Evolutionary conservation across 179 eudicot genomes (phyloP), one percentile per base, ranked within the genome.

Genomic region (Heliamphora pulchella): DNA sequence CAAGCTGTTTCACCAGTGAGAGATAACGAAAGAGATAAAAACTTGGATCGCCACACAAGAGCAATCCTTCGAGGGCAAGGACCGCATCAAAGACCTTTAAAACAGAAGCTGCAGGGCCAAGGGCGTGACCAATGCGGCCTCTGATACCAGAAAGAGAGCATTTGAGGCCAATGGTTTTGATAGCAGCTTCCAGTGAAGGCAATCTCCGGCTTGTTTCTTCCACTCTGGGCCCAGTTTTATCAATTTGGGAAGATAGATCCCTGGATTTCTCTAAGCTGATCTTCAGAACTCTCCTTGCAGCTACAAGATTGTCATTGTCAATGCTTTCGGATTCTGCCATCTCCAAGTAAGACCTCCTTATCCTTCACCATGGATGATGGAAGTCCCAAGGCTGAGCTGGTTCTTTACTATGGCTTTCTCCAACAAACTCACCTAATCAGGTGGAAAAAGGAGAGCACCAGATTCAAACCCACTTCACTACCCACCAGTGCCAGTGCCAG

Each of bases 31-130:
- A 47, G 47, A 90, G 79, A 71, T 88, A 85, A 11, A 80, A 78
- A 50, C 82, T 79, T 3, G 87, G 70, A 44, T 86, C 82, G 2
- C n/a, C n/a, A n/a, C 78, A 76, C 47, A 48, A 64, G 51, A 93
- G 81, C 3, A 85, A 82, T 31, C 20, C 66, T 80, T 92, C 82
- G 2, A 95, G 90, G 74, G 80, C 87, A 63, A 71, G 58, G 22
- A 93, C 94, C 3, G 88, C 76, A 41, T 89, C 89, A 57, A 85
- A 85, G 39, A 91, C 88, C 80, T 78, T 89, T 54, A 90, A 18
- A 67, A 91, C 92, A 3, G 94, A 89, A 8, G 88, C 57, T 3
- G 90, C 90, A 1, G 97, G 95, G 53, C 95, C 97, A 31, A 90
- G 71, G 47, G 90, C 89, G 9, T 81, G 88, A 73, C 89, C 87